Evolutionary conservation across 2,329 filamentous ascomycete genomes (phyloP).

Genomic region (Botrytis medusae): DNA sequence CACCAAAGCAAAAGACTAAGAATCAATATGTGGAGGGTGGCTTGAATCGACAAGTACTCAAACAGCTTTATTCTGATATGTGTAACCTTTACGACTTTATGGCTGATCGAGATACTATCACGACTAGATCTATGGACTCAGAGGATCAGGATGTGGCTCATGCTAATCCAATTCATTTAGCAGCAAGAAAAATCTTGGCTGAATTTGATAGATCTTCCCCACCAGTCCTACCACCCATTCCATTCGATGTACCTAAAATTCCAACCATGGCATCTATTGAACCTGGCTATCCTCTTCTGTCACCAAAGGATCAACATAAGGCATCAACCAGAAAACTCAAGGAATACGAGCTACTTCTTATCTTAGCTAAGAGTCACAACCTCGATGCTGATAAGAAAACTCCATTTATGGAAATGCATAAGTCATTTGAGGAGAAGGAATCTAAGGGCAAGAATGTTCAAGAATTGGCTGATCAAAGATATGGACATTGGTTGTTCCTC

Average conservation of each 20-base stretch:
- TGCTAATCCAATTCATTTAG: slow-evolving; percentile 48
- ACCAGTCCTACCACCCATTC: slow-evolving; percentile 86
- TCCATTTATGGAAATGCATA: slow-evolving; percentile 69
- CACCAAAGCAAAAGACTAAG: slow-evolving; percentile 86
- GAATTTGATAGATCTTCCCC: slow-evolving; percentile 90
- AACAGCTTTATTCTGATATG: slow-evolving; percentile 81
- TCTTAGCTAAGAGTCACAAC: slow-evolving; percentile 82
- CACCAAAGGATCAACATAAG: slow-evolving; percentile 73
- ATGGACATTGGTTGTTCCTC: slow-evolving; percentile 79
- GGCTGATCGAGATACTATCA: slow-evolving; percentile 76
- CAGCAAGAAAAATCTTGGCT: slow-evolving; percentile 74
- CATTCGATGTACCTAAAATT: slow-evolving; percentile 81
- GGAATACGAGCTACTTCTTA: slow-evolving; percentile 71
- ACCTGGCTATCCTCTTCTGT: slow-evolving; percentile 61
- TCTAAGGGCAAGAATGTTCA: slow-evolving; percentile 61
- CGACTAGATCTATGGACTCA: slow-evolving; percentile 68
- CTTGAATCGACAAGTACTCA: slow-evolving; percentile 79
- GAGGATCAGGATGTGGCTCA: slow-evolving; percentile 53
- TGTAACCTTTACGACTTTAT: slow-evolving; percentile 84
- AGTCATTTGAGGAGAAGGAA: slow-evolving; percentile 68
- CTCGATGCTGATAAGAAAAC: slow-evolving; percentile 62
- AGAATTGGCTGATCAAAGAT: slow-evolving; percentile 70
- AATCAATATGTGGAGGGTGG: slow-evolving; percentile 84
- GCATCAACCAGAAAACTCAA: slow-evolving; percentile 71
- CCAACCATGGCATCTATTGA: slow-evolving; percentile 68